Base-by-base conservation (phyloP, 2,329 filamentous ascomycete species). In the Rhinocladiella mackenziei region DNA sequence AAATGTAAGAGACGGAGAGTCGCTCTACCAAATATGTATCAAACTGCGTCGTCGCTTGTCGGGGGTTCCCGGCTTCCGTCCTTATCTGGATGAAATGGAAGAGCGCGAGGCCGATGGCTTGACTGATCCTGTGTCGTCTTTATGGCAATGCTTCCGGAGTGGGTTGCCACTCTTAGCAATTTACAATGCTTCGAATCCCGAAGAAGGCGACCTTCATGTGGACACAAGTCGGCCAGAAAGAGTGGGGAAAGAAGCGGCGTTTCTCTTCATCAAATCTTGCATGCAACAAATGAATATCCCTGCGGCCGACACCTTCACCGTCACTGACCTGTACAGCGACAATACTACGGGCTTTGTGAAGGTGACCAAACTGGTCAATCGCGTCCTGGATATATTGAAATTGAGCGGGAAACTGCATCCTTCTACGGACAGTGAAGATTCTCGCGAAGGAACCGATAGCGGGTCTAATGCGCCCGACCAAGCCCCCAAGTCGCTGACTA, bases 341-440 rank as follows among this genome's bases (percentile, higher is more conserved):
- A 94, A 96, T 65, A 98, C 92, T 1, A 96, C 88, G 32, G 92
- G 92, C 2, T 97, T 98, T 63, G 89, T 96, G 56, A 97, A 97
- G 78, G 86, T 88, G 62, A 50, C 69, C 62, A 86, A 88, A 68
- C 87, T 95, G 45, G 86, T 98, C 54, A 96, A 95, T 63, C 79
- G 83, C 54, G 89, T 97, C 11, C 80, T 98, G 39, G 91, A 98
- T 61, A 78, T 89, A 37, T 81, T 92, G 38, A 83, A 92, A 55
- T 73, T 84, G 58, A 79, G 83, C 52, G 88, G 89, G 5, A 76
- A 89, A 40, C 77, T 97, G 74, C 80, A 67, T 45, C 58, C 61
- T n/a, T 54, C 57, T 26, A 72, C 74, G 10, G 75, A 80, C 49
- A 56, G 53, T 31, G 52, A 53, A 30, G 47, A 43, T 30, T 55